Conservation (phyloP, 2,329 filamentous ascomycete species). For the Chaetomiaceae sp. region DNA sequence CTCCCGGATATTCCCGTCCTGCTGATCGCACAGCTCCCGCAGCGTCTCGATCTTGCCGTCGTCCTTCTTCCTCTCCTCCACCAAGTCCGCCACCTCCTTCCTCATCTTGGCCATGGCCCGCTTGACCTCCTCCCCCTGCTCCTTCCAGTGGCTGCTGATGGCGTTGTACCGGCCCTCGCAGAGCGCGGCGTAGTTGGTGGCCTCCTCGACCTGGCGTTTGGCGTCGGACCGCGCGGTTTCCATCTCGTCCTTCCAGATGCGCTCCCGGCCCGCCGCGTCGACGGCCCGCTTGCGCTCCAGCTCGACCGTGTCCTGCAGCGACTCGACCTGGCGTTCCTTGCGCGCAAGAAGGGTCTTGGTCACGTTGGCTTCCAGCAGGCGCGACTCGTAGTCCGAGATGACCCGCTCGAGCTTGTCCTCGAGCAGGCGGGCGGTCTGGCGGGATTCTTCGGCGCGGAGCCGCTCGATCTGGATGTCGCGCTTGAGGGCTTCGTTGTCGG, state of each 20-base stretch:
- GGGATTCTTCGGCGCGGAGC: conserved; percentile 64
- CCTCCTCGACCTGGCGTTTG: conserved; percentile 61
- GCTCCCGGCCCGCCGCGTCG: conserved; percentile 57
- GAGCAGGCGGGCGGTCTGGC: conserved; percentile 60
- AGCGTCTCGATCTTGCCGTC: conserved; percentile 61
- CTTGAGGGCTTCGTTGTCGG: conserved; percentile 73
- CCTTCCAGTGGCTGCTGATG: conserved; percentile 62
- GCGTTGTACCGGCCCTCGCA: conserved; percentile 68
- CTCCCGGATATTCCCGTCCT: conserved; percentile 62
- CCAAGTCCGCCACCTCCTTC: conserved; percentile 51
- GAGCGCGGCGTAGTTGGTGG: conserved; percentile 59
- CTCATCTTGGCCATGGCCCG: conserved; percentile 47
- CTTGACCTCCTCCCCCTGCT: conserved; percentile 60
- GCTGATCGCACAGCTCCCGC: conserved; percentile 67
- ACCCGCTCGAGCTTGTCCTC: conserved; percentile 69
- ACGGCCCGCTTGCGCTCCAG: conserved; percentile 58
- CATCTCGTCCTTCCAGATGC: conserved; percentile 58
- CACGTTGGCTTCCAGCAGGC: conserved; percentile 64
- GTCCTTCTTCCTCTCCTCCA: conserved; percentile 54
- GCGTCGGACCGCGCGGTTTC: conserved; percentile 58
- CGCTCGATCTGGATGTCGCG: conserved; percentile 66
- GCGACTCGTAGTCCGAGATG: conserved; percentile 63
- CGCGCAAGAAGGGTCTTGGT: conserved; percentile 66
- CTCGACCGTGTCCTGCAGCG: conserved; percentile 60
- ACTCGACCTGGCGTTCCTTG: conserved; percentile 71